These are phyloP conservation scores for Trapa bicornis DNA, from an alignment of 345 rosid species.

Conservation along the genomic window DNA sequence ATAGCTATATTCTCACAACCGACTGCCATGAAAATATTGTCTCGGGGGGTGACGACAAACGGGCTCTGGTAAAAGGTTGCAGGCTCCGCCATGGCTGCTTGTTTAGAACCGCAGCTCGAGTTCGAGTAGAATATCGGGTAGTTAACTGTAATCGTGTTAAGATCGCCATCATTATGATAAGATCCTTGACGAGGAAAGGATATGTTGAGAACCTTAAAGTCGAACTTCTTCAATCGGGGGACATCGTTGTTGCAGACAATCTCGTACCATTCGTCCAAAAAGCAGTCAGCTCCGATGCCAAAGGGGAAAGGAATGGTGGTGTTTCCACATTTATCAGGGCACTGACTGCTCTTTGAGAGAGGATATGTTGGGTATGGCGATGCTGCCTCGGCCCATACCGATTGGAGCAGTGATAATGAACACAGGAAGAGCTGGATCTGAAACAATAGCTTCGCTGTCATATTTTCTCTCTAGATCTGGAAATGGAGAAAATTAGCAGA, in stretches of 20 bases:
- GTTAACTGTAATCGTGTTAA: neutral
- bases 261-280: conserved; percentile 14
- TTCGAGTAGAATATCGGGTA: neutral
- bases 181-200: neutral
- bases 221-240: conserved; percentile 4
- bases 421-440: neutral
- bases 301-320: conserved; percentile 9
- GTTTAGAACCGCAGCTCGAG: neutral
- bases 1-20: neutral
- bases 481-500: too few species aligned
- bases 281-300: conserved; percentile 9
- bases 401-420: neutral
- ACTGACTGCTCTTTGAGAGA: neutral
- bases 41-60: neutral
- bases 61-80: neutral
- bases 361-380: neutral
- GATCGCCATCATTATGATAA: neutral
- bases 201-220: conserved; percentile 6
- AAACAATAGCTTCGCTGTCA: neutral
- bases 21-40: neutral
- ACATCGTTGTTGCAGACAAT: conserved; percentile 1
- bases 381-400: neutral
- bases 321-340: neutral
- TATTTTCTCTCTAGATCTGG: too few species aligned
- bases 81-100: neutral